Conservation (phyloP, 352 stramenopile species). For the Phytophthora ramorum region DNA sequence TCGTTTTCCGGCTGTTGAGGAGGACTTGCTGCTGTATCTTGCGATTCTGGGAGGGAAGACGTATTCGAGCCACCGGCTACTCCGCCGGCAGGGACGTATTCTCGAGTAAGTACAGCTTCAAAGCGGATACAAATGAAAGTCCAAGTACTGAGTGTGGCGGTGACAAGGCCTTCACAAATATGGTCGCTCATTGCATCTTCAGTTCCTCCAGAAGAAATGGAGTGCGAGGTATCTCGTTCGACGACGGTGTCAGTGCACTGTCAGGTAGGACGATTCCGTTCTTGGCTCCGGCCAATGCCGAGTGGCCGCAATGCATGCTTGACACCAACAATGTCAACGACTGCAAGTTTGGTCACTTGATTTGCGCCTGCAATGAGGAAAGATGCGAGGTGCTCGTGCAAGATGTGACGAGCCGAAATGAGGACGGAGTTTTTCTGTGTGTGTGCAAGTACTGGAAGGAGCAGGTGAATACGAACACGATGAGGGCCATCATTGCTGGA, state of each 20-base stretch:
- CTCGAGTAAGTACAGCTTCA: too few species aligned
- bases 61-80: constrained; percentile 13
- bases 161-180: constrained; percentile 24
- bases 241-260: too few species aligned
- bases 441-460: constrained; percentile 6
- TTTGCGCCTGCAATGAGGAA: neutral
- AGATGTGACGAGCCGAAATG: neutral
- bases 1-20: constrained; percentile 3
- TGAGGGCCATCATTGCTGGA: constrained; percentile 3
- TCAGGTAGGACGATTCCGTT: too few species aligned
- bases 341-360: constrained; percentile 15
- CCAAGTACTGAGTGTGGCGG: neutral
- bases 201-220: constrained; percentile 32
- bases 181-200: constrained; percentile 36
- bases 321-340: neutral
- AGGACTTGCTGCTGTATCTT: constrained; percentile 20
- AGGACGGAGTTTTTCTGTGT: neutral
- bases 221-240: constrained; percentile 19
- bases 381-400: constrained; percentile 4
- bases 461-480: neutral
- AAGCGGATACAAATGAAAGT: too few species aligned
- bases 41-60: constrained; percentile 13
- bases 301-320: constrained; percentile 9
- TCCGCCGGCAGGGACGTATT: too few species aligned
- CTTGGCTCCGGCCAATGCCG: constrained; percentile 10